Evolutionary conservation across 106 monocot species (phyloP), one percentile per base, ranked within the genome.

Genomic region (Alisma plantagoaquatica): DNA sequence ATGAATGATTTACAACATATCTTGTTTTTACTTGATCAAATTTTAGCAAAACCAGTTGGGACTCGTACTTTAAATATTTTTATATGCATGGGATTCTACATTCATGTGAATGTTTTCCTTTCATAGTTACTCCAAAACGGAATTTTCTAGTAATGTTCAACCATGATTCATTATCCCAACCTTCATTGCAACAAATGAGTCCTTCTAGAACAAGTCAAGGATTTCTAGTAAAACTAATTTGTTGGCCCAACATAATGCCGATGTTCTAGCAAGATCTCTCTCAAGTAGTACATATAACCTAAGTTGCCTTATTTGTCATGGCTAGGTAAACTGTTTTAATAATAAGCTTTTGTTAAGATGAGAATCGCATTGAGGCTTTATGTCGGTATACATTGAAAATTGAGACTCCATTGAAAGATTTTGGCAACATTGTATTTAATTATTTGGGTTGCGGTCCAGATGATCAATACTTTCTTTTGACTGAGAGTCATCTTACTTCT

Each of bases 371-470:
- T 26, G 9, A 14, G 17, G 15, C 27, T 42, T 10, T 31, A 24
- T 7, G 20, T 30, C 23, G 31, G 27, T 69, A 21, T 72, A 90
- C 84, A 84, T 84, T 41, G 90, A 81, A 47, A 84, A 91, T 56
- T 84, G 90, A 84, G 90, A 91, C 66, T 53, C 90, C 21, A 84
- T 91, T 83, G 90, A 91, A 65, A 84, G 74, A 72, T 79, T 91
- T 46, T 84, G 90, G 90, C 90, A 91, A 49, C 84, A 84, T 30
- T 84, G 90, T 91, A 47, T 91, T 80, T 41, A 84, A 84, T 68
- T 84, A 80, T 53, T 54, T 91, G 61, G 84, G 84, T 9, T 91
- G 90, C 72, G 90, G 84, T 45, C 80, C 84, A 16, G 90, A 91
- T 54, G 90, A 91, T 41, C 90, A 91, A 55, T 91, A 84, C 57